Evolutionary conservation across 2,329 filamentous ascomycete genomes (phyloP), one percentile per base, ranked within the genome.

Genomic region (Cercospora sp.): DNA sequence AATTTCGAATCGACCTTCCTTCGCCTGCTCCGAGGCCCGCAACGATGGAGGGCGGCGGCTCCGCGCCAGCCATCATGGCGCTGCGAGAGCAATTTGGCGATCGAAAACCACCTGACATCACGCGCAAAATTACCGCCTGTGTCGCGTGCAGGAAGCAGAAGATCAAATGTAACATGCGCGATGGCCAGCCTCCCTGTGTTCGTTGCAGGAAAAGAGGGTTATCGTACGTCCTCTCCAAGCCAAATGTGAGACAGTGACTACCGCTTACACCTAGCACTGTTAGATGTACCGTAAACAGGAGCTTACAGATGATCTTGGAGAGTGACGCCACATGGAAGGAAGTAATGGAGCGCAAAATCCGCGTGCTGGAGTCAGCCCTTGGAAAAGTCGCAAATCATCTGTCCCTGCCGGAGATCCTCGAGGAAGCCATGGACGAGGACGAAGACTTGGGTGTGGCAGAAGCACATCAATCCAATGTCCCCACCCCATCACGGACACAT

Each of bases 141-240:
- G 79, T 80, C 7, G 78, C 79, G 26, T 81, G 80, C 70, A 75
- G 79, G 4, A 80, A 80, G 68, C 78, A 79, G 71, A 80, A 81
- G 77, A 78, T 81, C 59, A 82, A 81, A 77, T 82, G 81, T 65
- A 76, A 80, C 64, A 82, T 82, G 79, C 69, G 71, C 59, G 76
- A 79, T 63, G 75, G 75, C 5, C 74, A 79, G 48, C 74, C 78
- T 13, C 81, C 80, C 4, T 82, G 80, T 70, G 75, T 76, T 3
- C 71, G 81, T 36, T 82, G 81, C 73, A 79, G n/a, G n/a, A 78
- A 71, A 80, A 80, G 65, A 73, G 79, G n/a, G n/a, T n/a, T n/a
- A n/a, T n/a, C n/a, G n/a, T n/a, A n/a, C n/a, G n/a, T n/a, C n/a
- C n/a, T n/a, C n/a, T n/a, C n/a, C 8, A 10, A 28, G 26, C 26